These are phyloP conservation scores for Poterioochromonas sp. DNA, from an alignment of 352 stramenopile species.

Conservation along the genomic window DNA sequence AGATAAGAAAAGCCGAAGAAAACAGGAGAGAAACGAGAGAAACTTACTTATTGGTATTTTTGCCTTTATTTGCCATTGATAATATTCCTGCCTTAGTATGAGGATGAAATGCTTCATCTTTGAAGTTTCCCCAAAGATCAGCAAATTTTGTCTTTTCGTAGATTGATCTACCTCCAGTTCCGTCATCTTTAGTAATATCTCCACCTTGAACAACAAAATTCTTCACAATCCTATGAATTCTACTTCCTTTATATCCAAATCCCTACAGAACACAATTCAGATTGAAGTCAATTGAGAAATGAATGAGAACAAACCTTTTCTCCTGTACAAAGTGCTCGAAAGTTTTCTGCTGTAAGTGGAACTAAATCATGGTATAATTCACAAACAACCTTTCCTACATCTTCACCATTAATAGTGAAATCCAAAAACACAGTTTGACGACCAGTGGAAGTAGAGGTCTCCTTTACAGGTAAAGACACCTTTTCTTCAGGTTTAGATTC, in stretches of 20 bases:
- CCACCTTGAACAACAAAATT: constrained; percentile 95
- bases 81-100: constrained; percentile 77
- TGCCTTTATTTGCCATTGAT: constrained; percentile 92
- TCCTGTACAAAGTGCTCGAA: constrained; percentile 89
- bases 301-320: constrained; percentile 70
- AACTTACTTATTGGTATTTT: constrained; percentile 83
- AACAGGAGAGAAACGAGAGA: not conserved
- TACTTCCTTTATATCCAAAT: constrained; percentile 88
- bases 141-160: constrained; percentile 53
- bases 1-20: not conserved
- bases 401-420: constrained; percentile 77
- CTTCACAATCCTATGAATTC: constrained; percentile 93
- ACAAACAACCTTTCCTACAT: constrained; percentile 69
- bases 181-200: constrained; percentile 82
- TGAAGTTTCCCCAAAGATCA: constrained; percentile 69
- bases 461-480: too few relatives aligned
- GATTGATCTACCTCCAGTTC: constrained; percentile 81
- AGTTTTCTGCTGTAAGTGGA: constrained; percentile 97
- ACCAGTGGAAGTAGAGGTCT: too few relatives aligned
- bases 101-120: constrained; percentile 86
- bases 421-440: constrained; percentile 82
- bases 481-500: too few relatives aligned
- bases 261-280: not conserved
- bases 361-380: constrained; percentile 85
- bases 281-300: constrained; percentile 29